These are phyloP conservation scores for Aureobasidium uvarum DNA, from an alignment of 2,329 filamentous ascomycete genomes.

Conservation along the genomic window DNA sequence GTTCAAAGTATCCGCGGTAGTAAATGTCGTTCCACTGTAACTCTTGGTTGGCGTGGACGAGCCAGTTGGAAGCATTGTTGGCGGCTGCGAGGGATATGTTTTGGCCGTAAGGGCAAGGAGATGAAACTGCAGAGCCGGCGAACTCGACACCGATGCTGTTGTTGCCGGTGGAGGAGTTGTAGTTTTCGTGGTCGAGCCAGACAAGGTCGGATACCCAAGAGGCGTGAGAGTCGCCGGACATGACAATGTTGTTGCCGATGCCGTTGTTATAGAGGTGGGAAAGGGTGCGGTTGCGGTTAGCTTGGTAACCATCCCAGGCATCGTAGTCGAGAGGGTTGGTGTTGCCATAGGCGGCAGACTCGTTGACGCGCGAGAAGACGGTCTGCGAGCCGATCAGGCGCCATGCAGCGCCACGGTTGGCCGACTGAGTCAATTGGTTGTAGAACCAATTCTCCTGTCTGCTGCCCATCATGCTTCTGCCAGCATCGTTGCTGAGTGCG, in stretches of 20 bases:
- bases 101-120: conserved; percentile 52
- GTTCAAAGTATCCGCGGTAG: conserved; percentile 70
- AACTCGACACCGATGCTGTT: conserved; percentile 51
- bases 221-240: conserved; percentile 68
- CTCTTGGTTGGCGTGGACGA: conserved; percentile 58
- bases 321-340: conserved; percentile 55
- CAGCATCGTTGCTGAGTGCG: conserved; percentile 63
- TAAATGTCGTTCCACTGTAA: conserved; percentile 72
- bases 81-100: conserved; percentile 56
- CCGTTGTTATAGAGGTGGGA: conserved; percentile 64
- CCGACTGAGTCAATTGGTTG: conserved; percentile 44
- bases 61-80: conserved; percentile 48
- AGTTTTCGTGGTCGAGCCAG: conserved; percentile 42
- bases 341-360: conserved; percentile 47
- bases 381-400: conserved; percentile 69
- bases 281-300: conserved; percentile 70
- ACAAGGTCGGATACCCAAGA: conserved; percentile 55
- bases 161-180: conserved; percentile 40
- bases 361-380: conserved; percentile 61
- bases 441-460: conserved; percentile 76
- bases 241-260: conserved; percentile 70
- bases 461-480: conserved; percentile 67
- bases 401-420: conserved; percentile 67
- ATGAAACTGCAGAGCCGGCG: conserved; percentile 66
- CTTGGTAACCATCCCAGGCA: conserved; percentile 64